Evolutionary conservation across 345 rosid species (phyloP).

Genomic region (Brassica juncea): DNA sequence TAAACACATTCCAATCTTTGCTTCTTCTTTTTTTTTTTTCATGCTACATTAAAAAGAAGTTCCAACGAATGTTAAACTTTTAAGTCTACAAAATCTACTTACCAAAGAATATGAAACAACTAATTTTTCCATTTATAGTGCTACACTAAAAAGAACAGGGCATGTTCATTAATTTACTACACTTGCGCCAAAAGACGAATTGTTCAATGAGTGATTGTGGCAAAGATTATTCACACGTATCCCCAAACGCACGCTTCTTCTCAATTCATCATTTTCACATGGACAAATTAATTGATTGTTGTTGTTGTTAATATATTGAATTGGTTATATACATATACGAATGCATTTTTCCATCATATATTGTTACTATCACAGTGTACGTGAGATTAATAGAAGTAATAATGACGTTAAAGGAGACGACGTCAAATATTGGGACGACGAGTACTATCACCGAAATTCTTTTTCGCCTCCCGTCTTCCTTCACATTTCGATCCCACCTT

Average conservation of each 20-base stretch:
- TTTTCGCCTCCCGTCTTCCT: slow-evolving; percentile 17
- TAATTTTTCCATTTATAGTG: not conserved
- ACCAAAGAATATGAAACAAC: not conserved
- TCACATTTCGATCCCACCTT: slow-evolving; percentile 25
- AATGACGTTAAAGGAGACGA: slow-evolving; percentile 21
- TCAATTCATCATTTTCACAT: slow-evolving; percentile 30
- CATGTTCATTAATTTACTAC: slow-evolving; percentile 17
- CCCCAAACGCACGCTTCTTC: slow-evolving; percentile 43
- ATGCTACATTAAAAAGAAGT: not conserved
- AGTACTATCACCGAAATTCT: slow-evolving; percentile 40
- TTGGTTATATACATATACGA: not conserved
- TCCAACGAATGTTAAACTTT: not conserved
- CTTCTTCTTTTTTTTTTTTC: not conserved
- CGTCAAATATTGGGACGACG: slow-evolving; percentile 25
- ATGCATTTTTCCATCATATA: slow-evolving; percentile 20
- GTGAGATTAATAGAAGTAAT: slow-evolving; percentile 11
- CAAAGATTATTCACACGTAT: slow-evolving; percentile 42
- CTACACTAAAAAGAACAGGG: not conserved
- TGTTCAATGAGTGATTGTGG: slow-evolving; percentile 36
- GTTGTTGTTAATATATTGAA: not conserved
- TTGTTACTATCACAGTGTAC: not conserved
- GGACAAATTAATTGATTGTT: not conserved
- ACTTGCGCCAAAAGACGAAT: slow-evolving; percentile 21
- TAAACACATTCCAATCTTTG: not conserved
- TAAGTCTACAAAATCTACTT: not conserved